Conservation (phyloP, 179 eudicot genomes). For the Heliamphora pulchella region DNA sequence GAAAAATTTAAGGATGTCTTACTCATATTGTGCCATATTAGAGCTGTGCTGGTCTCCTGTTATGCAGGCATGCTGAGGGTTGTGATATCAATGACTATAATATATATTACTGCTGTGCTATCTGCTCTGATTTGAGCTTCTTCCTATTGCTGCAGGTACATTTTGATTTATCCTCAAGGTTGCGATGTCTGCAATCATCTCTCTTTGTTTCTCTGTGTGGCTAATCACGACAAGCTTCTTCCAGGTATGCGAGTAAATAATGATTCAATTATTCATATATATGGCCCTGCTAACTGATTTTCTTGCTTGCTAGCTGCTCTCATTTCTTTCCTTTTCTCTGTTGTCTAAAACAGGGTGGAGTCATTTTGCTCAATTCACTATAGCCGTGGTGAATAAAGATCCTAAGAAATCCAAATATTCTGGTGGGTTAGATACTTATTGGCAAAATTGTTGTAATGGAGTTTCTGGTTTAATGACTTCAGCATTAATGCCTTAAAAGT, state of each 20-base stretch:
- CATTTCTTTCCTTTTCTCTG: neutral
- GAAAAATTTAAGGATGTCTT: neutral
- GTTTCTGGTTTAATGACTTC: conserved; percentile 13
- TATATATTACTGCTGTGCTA: neutral
- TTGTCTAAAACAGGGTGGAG: conserved; percentile 67
- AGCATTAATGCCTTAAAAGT: neutral
- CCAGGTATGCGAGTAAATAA: conserved; percentile 58
- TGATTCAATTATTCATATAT: neutral
- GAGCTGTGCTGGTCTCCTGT: too few relatives aligned
- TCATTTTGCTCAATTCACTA: conserved; percentile 96
- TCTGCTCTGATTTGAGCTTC: conserved; percentile 4
- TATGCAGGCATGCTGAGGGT: neutral
- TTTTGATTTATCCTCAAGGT: conserved; percentile 89
- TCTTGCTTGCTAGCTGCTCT: conserved; percentile 10
- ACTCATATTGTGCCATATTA: neutral
- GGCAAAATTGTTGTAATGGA: conserved; percentile 3
- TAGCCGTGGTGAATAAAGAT: conserved; percentile 90
- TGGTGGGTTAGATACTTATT: conserved; percentile 35
- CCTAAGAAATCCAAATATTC: conserved; percentile 81
- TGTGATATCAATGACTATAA: neutral
- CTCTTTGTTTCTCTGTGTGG: conserved; percentile 96
- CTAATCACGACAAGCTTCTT: conserved; percentile 91
- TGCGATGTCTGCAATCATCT: conserved; percentile 96
- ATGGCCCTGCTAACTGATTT: neutral
- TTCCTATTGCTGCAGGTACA: conserved; percentile 54